Conservation (phyloP, 1,284 basidiomycete species). For the Xerocomus amazonicus region DNA sequence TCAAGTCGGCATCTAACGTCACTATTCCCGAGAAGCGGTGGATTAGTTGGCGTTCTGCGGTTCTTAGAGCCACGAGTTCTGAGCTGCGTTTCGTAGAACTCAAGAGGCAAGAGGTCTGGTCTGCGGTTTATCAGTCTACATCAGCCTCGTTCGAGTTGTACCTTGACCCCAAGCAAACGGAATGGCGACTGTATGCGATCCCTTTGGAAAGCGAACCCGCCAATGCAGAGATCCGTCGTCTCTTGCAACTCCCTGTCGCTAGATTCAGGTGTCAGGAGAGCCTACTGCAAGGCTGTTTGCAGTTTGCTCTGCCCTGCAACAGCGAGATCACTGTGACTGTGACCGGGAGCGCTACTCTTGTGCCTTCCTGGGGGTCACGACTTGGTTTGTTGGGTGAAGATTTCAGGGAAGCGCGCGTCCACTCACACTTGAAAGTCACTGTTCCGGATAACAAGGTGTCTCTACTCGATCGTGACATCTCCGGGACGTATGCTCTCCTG, state of each 20-base stretch:
- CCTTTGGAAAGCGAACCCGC: constrained; percentile 69
- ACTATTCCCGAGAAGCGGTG: constrained; percentile 53
- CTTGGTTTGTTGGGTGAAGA: constrained; percentile 73
- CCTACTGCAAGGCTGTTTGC: constrained; percentile 75
- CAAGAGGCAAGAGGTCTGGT: constrained; percentile 88
- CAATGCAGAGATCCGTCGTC: constrained; percentile 74
- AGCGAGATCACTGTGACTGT: constrained; percentile 59
- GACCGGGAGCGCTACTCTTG: constrained; percentile 64
- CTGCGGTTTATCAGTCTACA: constrained; percentile 73
- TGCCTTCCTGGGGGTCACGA: constrained; percentile 82
- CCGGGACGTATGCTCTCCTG: constrained; percentile 75
- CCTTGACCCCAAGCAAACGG: constrained; percentile 72
- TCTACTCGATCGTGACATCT: constrained; percentile 76
- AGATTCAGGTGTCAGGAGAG: constrained; percentile 60
- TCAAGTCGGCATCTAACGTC: constrained; percentile 45
- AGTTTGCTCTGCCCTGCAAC: constrained; percentile 73
- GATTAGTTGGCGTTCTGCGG: constrained; percentile 66
- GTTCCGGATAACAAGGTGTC: constrained; percentile 48
- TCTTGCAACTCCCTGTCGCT: constrained; percentile 75
- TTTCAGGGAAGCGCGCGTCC: constrained; percentile 65
- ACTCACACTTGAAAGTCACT: constrained; percentile 63
- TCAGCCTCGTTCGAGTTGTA: constrained; percentile 72
- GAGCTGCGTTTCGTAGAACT: constrained; percentile 84
- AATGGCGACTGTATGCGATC: constrained; percentile 84
- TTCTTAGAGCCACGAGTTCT: constrained; percentile 55